A percentile compares a stretch with the other conserved stretches of the same genome.
Conservation (phyloP, 2,329 filamentous ascomycete genomes). For the Pseudopyrenochaeta lycopersici region DNA sequence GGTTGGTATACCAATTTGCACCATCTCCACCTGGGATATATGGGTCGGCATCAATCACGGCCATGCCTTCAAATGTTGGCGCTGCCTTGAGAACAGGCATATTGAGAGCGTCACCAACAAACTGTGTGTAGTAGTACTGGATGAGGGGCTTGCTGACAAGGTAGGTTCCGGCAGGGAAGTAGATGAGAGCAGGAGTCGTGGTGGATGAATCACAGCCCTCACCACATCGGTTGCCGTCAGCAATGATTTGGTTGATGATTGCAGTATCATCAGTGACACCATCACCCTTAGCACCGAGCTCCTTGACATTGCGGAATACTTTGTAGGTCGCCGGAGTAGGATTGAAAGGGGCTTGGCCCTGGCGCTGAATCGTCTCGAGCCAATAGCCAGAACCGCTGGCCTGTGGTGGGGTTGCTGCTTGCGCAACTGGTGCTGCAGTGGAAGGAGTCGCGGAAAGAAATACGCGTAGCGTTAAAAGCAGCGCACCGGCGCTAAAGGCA, state of each 20-base stretch:
- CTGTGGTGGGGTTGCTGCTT: conserved; percentile 27
- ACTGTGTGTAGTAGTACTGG: conserved; percentile 92
- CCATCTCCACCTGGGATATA: conserved; percentile 72
- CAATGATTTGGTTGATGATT: conserved; percentile 86
- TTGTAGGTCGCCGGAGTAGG: conserved; percentile 66
- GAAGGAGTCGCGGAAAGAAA: conserved; percentile 42
- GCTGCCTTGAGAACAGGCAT: conserved; percentile 75
- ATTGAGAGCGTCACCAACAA: conserved; percentile 80
- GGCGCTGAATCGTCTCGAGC: conserved; percentile 73
- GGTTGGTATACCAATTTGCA: conserved; percentile 61
- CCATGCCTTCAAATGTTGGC: conserved; percentile 79
- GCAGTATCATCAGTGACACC: conserved; percentile 82
- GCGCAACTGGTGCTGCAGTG: conserved; percentile 40
- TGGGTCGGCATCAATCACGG: conserved; percentile 86
- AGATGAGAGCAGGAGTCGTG: conserved; percentile 83
- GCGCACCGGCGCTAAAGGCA: conserved; percentile 47
- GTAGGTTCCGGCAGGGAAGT: conserved; percentile 91
- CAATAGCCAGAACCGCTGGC: conserved; percentile 65
- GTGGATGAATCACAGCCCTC: conserved; percentile 84
- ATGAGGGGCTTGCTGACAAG: conserved; percentile 80
- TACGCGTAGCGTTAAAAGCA: conserved; percentile 49
- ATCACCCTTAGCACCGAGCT: conserved; percentile 61
- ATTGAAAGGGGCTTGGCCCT: conserved; percentile 74
- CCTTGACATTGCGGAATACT: conserved; percentile 61
- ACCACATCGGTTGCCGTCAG: conserved; percentile 81